Evolutionary conservation across 768 basidiomycete genomes (phyloP).

Genomic region (Xerocomellus chrysenteron): DNA sequence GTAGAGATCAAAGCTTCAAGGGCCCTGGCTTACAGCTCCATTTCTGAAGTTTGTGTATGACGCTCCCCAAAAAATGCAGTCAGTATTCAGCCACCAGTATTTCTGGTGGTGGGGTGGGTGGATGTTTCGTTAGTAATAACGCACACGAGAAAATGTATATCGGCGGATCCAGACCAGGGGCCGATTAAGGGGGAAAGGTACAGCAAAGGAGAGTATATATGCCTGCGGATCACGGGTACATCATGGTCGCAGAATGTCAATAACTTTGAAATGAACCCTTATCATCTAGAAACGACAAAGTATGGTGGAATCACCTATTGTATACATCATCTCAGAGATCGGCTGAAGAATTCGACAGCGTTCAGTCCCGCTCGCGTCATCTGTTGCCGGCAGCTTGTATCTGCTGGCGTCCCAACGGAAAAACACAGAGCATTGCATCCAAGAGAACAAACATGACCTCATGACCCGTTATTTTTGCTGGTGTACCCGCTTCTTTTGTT

Average conservation of each 20-base stretch:
- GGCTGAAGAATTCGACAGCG: neutral
- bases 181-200: neutral
- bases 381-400: no score
- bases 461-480: neutral
- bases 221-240: neutral
- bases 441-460: neutral
- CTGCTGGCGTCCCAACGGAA: neutral
- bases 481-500: constrained; percentile 8
- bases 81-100: no score
- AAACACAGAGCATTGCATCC: neutral
- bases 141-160: neutral
- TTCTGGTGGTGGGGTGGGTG: neutral
- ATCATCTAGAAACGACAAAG: neutral
- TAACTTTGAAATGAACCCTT: constrained; percentile 2
- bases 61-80: neutral
- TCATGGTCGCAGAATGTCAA: neutral
- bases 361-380: no score
- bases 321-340: neutral
- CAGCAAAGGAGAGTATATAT: neutral
- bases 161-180: neutral
- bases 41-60: neutral
- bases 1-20: neutral
- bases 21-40: neutral
- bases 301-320: neutral
- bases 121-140: neutral